Evolutionary conservation across 2,329 filamentous ascomycete genomes (phyloP).

Genomic region (Colletotrichum siamense): DNA sequence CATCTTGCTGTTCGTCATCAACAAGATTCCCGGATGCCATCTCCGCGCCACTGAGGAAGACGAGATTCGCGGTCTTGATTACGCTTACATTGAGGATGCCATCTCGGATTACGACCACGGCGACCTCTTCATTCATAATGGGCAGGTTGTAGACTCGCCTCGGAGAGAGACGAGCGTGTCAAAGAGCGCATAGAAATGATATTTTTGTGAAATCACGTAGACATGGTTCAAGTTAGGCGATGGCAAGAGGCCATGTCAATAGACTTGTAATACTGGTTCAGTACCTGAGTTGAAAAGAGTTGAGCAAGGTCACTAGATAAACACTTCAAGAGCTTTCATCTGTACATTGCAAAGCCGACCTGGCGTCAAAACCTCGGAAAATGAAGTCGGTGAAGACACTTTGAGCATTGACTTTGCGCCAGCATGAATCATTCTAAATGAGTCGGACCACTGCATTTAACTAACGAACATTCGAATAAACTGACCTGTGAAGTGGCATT

Average conservation of each 20-base stretch:
- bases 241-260: neutral
- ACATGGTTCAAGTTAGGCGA: neutral
- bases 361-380: neutral
- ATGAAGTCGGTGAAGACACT: neutral
- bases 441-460: neutral
- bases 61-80: conserved; percentile 58
- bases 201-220: neutral
- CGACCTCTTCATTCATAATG: neutral
- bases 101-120: conserved; percentile 11
- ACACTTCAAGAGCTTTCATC: neutral
- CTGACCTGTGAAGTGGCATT: neutral
- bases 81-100: conserved; percentile 30
- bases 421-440: neutral
- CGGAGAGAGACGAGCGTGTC: neutral
- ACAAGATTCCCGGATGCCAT: conserved; percentile 62
- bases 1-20: conserved; percentile 58
- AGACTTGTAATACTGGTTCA: neutral
- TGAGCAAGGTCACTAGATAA: neutral
- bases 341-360: neutral
- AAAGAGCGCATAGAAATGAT: neutral
- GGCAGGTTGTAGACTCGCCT: neutral
- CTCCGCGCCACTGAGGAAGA: conserved; percentile 60
- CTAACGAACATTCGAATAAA: neutral
- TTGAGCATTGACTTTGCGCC: neutral
- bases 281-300: neutral